phyloP scores from a whole-genome alignment of 148 eudicot genomes.

The Cornus suecica region DNA sequence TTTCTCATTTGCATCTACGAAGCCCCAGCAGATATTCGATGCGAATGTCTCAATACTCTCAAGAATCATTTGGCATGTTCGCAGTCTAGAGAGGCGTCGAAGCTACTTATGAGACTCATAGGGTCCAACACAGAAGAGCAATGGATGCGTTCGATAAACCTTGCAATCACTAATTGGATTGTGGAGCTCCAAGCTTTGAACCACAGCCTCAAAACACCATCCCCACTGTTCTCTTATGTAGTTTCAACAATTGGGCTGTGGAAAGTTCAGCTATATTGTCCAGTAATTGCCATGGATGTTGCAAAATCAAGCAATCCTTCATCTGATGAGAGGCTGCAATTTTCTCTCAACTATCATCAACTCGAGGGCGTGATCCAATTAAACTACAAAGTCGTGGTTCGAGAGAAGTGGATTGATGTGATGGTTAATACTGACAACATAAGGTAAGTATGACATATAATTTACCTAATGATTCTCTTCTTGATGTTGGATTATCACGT shows the following conservation, averaged over 20 bases:
- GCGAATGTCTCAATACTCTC: slow-evolving; percentile 38
- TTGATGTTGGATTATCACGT: no score
- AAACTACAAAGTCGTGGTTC: slow-evolving; percentile 27
- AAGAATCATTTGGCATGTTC: slow-evolving; percentile 47
- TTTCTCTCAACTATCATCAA: slow-evolving; percentile 74
- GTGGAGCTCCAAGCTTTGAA: slow-evolving; percentile 34
- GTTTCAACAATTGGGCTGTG: slow-evolving; percentile 61
- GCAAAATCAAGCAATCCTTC: slow-evolving; percentile 45
- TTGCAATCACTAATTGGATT: slow-evolving; percentile 83
- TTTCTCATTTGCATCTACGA: slow-evolving; percentile 81
- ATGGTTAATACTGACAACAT: slow-evolving; percentile 65
- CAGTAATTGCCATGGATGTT: slow-evolving; percentile 78
- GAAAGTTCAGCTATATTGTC: slow-evolving; percentile 87
- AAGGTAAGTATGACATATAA: no score
- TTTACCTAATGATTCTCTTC: no score
- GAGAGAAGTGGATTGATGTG: slow-evolving; percentile 48
- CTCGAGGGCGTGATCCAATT: slow-evolving; percentile 63
- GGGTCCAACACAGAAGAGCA: slow-evolving; percentile 69
- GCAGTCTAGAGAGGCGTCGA: slow-evolving; percentile 36
- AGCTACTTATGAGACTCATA: slow-evolving; percentile 47
- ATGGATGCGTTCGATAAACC: slow-evolving; percentile 76
- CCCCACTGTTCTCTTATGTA: slow-evolving; percentile 62
- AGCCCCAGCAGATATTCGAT: slow-evolving; percentile 67
- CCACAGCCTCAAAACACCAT: slow-evolving; percentile 44
- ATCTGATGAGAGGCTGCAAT: slow-evolving; percentile 55